Conservation (phyloP, 371 early-diverging fungal species). For the Hamiltosporidium tvaerminnensis region DNA sequence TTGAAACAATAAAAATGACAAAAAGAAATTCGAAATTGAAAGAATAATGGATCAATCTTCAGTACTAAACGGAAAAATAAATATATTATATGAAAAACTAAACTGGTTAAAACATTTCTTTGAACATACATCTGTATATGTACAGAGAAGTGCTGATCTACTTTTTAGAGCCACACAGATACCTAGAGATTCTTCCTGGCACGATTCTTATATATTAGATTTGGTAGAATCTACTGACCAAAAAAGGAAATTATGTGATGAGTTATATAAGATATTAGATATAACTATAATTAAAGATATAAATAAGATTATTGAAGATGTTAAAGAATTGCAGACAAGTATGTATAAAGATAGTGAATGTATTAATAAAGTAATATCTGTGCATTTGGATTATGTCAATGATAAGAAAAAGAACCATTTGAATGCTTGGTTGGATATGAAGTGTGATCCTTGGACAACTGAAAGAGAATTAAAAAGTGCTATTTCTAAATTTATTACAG, state of each 20-base stretch:
- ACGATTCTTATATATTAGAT: conserved; percentile 16
- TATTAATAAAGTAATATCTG: conserved; percentile 5
- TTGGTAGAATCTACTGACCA: conserved; percentile 22
- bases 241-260: conserved; percentile 19
- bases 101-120: conserved; percentile 18
- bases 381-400: conserved; percentile 4
- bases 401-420: conserved; percentile 11
- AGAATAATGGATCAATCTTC: background rate
- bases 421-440: conserved; percentile 15
- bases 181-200: conserved; percentile 28
- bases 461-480: conserved; percentile 17
- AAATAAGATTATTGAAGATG: conserved; percentile 8
- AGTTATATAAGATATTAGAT: background rate
- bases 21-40: background rate
- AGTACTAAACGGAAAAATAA: background rate
- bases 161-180: conserved; percentile 23
- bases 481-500: background rate
- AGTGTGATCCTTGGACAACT: conserved; percentile 32
- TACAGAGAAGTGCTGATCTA: conserved; percentile 21
- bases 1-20: background rate
- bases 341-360: conserved; percentile 15
- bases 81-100: conserved; percentile 14
- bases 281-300: conserved; percentile 15
- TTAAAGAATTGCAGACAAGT: conserved; percentile 11
- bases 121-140: conserved; percentile 4